These are phyloP conservation scores for Chaetomium globosum DNA, from an alignment of 2,329 filamentous ascomycete genomes.

Conservation along the genomic window DNA sequence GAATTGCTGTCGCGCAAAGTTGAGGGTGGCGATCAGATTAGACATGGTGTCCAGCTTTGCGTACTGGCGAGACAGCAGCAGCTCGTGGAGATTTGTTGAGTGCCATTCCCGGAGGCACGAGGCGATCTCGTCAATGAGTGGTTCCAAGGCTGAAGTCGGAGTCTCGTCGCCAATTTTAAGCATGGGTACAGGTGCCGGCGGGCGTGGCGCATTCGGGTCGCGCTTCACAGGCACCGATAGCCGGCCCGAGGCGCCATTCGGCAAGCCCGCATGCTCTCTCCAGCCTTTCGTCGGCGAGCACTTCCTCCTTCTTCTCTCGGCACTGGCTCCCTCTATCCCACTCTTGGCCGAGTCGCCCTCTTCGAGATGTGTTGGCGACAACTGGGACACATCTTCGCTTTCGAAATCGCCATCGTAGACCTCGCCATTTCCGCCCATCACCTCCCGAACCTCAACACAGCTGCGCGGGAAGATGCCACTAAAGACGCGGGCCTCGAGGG, in stretches of 20 bases:
- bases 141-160: conserved; percentile 83
- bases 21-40: conserved; percentile 76
- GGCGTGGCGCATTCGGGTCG: conserved; percentile 71
- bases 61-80: conserved; percentile 83
- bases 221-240: conserved; percentile 56
- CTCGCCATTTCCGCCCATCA: conserved; percentile 74
- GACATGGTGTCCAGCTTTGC: conserved; percentile 78
- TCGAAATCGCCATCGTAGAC: conserved; percentile 50
- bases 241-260: conserved; percentile 47
- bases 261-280: conserved; percentile 35
- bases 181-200: conserved; percentile 92
- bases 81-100: conserved; percentile 91
- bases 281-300: conserved; percentile 25
- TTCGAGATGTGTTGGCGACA: conserved; percentile 34
- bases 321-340: conserved; percentile 46
- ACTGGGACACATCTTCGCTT: conserved; percentile 42
- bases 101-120: conserved; percentile 98
- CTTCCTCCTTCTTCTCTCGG: conserved; percentile 44
- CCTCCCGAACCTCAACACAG: conserved; percentile 92
- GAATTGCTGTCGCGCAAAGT: conserved; percentile 83
- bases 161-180: conserved; percentile 97
- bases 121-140: conserved; percentile 94
- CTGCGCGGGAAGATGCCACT: conserved; percentile 96
- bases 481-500: conserved; percentile 92
- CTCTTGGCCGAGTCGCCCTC: conserved; percentile 59